Evolutionary conservation across 2,329 filamentous ascomycete genomes (phyloP).

Genomic region (Phoma sp.): DNA sequence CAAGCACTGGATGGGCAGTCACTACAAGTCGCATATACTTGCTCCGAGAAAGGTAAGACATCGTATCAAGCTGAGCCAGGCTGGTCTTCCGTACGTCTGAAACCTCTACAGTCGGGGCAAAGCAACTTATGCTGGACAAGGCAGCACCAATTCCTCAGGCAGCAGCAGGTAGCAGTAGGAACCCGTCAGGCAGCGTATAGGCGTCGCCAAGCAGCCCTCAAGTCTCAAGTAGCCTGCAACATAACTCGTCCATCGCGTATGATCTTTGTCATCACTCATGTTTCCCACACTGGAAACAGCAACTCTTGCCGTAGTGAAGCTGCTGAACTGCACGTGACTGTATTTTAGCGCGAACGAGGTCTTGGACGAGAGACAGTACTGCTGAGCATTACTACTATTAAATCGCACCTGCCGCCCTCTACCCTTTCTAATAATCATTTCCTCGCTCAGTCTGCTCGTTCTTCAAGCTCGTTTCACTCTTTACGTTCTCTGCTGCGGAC

Average conservation of each 20-base stretch:
- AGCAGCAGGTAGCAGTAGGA: constrained; percentile 41
- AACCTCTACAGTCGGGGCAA: neutral
- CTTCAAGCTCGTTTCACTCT: constrained; percentile 28
- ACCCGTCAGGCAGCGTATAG: constrained; percentile 25
- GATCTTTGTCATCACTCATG: neutral
- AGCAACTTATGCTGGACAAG: constrained; percentile 3
- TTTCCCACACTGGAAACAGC: neutral
- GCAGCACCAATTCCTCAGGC: constrained; percentile 29
- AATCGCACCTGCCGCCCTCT: neutral
- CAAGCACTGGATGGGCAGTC: neutral
- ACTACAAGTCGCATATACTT: neutral
- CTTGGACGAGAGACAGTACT: neutral
- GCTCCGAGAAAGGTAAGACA: neutral
- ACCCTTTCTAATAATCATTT: neutral
- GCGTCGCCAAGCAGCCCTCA: neutral
- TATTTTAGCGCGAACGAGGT: neutral
- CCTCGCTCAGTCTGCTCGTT: constrained; percentile 15
- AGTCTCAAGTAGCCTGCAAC: neutral
- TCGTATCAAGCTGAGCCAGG: neutral
- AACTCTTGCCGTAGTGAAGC: constrained; percentile 13
- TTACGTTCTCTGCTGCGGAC: constrained; percentile 12
- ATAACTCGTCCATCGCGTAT: neutral
- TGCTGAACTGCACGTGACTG: constrained; percentile 8
- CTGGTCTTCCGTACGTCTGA: neutral
- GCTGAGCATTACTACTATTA: constrained; percentile 7